These are phyloP conservation scores for Pseudogymnoascus sp. DNA, from an alignment of 2,329 filamentous ascomycete genomes.

Conservation along the genomic window DNA sequence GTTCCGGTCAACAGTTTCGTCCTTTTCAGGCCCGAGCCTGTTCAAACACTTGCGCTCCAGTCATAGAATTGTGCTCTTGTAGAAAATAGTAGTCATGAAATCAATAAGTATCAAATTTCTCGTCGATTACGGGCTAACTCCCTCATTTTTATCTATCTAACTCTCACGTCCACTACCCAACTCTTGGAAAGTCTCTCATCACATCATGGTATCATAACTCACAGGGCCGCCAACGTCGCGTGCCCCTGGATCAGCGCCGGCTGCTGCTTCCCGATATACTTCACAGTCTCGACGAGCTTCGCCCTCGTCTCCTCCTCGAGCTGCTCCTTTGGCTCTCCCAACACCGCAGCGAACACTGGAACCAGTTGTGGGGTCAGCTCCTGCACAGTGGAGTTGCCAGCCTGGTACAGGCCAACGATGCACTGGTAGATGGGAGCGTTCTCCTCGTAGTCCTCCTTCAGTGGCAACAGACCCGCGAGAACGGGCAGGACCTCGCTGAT, in stretches of 20 bases:
- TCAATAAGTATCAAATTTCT: constrained; percentile 8
- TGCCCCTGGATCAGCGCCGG: constrained; percentile 24
- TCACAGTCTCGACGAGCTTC: constrained; percentile 57
- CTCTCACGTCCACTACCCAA: constrained; percentile 1
- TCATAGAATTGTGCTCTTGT: background rate
- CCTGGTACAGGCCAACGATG: constrained; percentile 76
- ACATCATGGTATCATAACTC: constrained; percentile 11
- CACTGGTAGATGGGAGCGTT: constrained; percentile 90
- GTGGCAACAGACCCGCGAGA: constrained; percentile 69
- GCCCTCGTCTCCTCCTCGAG: constrained; percentile 63
- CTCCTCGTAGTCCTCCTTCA: constrained; percentile 93
- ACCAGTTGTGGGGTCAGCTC: constrained; percentile 62
- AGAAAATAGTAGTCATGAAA: background rate
- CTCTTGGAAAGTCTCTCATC: background rate
- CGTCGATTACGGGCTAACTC: constrained; percentile 7
- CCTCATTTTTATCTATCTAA: constrained; percentile 6
- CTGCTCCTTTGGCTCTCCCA: constrained; percentile 66
- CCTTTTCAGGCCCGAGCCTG: no score
- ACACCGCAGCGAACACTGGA: constrained; percentile 64
- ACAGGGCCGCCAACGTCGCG: constrained; percentile 17
- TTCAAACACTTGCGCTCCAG: background rate
- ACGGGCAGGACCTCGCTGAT: constrained; percentile 74
- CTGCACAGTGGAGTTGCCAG: constrained; percentile 61
- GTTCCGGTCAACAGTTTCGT: no score
- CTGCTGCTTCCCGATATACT: constrained; percentile 27